phyloP scores from a whole-genome alignment of 306 rosid species.

The Prunus mira region DNA sequence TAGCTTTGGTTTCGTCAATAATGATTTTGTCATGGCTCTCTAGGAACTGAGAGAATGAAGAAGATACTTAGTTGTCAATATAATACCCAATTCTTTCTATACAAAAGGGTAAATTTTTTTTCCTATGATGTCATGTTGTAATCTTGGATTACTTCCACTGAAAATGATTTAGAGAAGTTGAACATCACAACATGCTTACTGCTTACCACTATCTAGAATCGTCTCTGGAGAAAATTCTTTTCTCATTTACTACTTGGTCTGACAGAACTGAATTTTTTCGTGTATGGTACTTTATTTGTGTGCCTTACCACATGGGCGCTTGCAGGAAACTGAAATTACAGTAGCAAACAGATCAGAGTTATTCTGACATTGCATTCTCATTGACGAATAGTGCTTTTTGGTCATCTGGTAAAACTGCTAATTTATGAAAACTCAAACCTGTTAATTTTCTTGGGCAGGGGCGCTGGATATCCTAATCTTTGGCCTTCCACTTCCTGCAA shows the following conservation, averaged over 20 bases:
- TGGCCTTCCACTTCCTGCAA: conserved; percentile 89
- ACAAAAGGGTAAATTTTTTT: background rate
- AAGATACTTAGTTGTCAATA: background rate
- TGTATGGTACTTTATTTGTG: background rate
- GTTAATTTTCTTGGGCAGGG: conserved; percentile 54
- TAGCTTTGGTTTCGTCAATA: background rate
- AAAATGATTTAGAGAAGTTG: background rate
- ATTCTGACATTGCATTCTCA: background rate
- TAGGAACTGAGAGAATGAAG: background rate
- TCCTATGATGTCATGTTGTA: background rate
- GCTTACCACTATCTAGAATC: background rate
- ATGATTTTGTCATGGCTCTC: background rate
- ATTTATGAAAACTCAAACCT: background rate
- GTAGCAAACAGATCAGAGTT: background rate
- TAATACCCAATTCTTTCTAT: background rate
- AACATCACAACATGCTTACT: background rate
- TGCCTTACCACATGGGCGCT: background rate
- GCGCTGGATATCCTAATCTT: conserved; percentile 88
- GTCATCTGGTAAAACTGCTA: background rate
- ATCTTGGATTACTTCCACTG: background rate
- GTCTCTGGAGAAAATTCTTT: background rate
- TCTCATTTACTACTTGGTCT: background rate
- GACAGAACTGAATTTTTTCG: background rate
- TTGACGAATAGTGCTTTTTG: background rate
- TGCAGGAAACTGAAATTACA: background rate